A percentile compares a stretch with the other conserved stretches of the same genome.
phyloP scores from a whole-genome alignment of 2,329 filamentous ascomycete species.

The Sordariomycetes sp. region DNA sequence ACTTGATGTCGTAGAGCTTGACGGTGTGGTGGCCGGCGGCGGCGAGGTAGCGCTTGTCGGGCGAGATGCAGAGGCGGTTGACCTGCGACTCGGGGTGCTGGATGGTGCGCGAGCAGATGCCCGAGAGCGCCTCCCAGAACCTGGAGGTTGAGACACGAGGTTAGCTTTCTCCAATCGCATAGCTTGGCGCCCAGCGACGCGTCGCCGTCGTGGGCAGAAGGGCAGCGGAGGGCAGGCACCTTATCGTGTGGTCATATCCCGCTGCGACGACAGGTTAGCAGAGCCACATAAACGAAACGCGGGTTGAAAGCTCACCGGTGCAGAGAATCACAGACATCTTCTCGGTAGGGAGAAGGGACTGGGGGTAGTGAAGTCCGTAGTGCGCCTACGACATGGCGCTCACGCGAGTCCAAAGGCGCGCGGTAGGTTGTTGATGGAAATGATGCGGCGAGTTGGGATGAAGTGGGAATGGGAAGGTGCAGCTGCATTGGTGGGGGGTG shows the following conservation, averaged over 20 bases:
- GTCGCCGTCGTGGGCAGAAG: not conserved
- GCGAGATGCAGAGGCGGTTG: conserved; percentile 95
- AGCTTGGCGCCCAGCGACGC: not conserved
- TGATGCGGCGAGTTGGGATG: not conserved
- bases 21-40: conserved; percentile 73
- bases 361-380: not conserved
- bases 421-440: not conserved
- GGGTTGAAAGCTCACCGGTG: conserved; percentile 34
- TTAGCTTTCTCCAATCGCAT: not conserved
- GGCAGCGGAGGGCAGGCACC: conserved; percentile 32
- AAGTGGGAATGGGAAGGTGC: not conserved
- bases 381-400: not conserved
- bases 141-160: conserved; percentile 29
- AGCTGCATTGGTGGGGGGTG: not conserved
- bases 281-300: not conserved
- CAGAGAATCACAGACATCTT: conserved; percentile 52
- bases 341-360: not conserved
- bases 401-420: not conserved
- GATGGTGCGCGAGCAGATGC: conserved; percentile 95
- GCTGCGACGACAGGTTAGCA: conserved; percentile 22
- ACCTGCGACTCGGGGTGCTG: conserved; percentile 98
- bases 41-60: conserved; percentile 91
- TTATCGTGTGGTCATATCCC: conserved; percentile 53
- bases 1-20: conserved; percentile 98
- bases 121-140: conserved; percentile 97